Conservation (phyloP, 768 basidiomycete species). For the Phanerochaete sordida region DNA sequence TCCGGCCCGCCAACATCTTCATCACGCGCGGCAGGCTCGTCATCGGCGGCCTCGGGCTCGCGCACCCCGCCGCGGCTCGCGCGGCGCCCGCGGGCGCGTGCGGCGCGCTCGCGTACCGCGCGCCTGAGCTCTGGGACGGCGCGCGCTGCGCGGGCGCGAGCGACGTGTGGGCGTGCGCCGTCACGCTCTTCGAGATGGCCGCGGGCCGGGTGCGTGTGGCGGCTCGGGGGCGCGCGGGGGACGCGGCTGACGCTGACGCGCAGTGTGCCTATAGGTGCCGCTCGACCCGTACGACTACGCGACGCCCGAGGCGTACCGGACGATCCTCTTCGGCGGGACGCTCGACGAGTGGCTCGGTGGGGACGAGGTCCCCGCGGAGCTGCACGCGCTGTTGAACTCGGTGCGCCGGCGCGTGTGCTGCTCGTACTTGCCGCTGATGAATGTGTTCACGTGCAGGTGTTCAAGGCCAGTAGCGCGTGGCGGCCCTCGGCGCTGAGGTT, state of each 20-base stretch:
- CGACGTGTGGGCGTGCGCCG: slow-evolving; percentile 8
- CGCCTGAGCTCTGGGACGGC: slow-evolving; percentile 4
- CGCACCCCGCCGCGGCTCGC: background rate
- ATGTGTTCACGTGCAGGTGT: background rate
- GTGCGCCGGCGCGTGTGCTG: background rate
- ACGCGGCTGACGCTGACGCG: background rate
- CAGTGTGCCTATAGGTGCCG: background rate
- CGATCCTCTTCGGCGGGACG: background rate
- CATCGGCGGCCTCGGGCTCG: slow-evolving; percentile 12
- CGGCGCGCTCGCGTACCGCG: slow-evolving; percentile 4
- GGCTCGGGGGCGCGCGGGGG: background rate
- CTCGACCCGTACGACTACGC: background rate
- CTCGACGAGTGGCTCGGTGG: background rate
- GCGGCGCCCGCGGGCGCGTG: background rate
- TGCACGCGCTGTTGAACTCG: background rate
- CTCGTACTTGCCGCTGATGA: background rate
- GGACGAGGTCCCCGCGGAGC: background rate
- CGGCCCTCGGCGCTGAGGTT: background rate
- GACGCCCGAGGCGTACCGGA: background rate
- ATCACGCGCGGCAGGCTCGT: slow-evolving; percentile 5
- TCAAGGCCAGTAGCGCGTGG: background rate
- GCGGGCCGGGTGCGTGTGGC: slow-evolving; percentile 2
- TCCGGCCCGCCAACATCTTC: slow-evolving; percentile 15
- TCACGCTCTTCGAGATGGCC: slow-evolving; percentile 4
- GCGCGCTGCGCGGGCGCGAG: background rate